phyloP scores from a whole-genome alignment of 345 rosid genomes.

The Melaleuca alternifolia region DNA sequence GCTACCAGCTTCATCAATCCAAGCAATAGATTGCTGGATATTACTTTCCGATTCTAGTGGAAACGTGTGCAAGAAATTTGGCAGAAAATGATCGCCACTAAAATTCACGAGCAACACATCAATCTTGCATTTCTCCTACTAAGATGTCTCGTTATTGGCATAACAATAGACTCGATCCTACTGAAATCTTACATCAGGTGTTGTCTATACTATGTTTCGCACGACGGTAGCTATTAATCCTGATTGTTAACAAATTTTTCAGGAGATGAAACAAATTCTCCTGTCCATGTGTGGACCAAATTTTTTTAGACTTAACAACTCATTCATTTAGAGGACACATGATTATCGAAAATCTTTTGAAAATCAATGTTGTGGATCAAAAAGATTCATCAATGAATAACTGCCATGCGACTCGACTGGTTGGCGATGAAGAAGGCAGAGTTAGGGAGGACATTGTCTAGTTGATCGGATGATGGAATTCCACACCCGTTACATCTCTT shows the following conservation, averaged over 20 bases:
- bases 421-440: fast-evolving
- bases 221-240: not conserved
- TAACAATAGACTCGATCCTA: not conserved
- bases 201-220: not conserved
- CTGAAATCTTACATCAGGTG: not conserved
- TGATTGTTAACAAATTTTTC: not conserved
- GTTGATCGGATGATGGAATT: too few species aligned
- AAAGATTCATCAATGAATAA: not conserved
- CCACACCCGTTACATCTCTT: too few species aligned
- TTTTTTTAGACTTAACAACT: not conserved
- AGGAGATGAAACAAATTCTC: not conserved
- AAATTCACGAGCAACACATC: constrained; percentile 9
- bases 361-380: fast-evolving
- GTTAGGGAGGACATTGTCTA: too few species aligned
- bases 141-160: not conserved
- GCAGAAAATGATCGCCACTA: constrained; percentile 27
- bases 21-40: constrained; percentile 49
- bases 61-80: constrained; percentile 78
- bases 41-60: constrained; percentile 58
- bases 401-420: not conserved
- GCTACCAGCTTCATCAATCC: constrained; percentile 72
- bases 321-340: fast-evolving
- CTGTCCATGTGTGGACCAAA: not conserved
- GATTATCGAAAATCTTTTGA: not conserved
- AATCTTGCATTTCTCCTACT: not conserved